A percentile compares a stretch with the other conserved stretches of the same genome.
phyloP scores from a whole-genome alignment of 2,329 filamentous ascomycete species.

The Trichoderma simmonsii region DNA sequence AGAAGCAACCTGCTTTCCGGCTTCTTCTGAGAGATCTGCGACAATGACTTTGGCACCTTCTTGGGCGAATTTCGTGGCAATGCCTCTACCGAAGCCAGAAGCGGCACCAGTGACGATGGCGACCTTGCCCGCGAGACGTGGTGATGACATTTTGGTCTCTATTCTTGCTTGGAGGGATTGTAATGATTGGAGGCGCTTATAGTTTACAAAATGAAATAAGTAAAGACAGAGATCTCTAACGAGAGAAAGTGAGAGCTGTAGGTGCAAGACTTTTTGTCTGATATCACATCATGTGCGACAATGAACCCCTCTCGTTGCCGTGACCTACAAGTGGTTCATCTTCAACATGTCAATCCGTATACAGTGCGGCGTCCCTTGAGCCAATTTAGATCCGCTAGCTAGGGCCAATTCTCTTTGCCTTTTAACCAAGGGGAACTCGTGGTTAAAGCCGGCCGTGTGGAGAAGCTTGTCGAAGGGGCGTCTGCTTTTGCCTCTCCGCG shows the following conservation, averaged over 20 bases:
- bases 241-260: not conserved
- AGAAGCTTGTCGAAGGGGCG: not conserved
- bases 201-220: not conserved
- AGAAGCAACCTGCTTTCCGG: conserved; percentile 46
- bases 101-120: conserved; percentile 53
- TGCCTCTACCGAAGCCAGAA: conserved; percentile 62
- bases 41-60: conserved; percentile 62
- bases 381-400: not conserved
- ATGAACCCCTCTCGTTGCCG: not conserved
- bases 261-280: not conserved
- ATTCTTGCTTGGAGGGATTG: not conserved
- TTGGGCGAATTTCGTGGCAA: conserved; percentile 54
- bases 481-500: not conserved
- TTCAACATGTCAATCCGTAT: not conserved
- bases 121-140: conserved; percentile 39
- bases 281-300: conserved; percentile 3
- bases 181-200: not conserved
- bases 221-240: not conserved
- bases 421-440: not conserved
- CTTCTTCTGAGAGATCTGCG: conserved; percentile 55
- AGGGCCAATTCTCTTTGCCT: not conserved
- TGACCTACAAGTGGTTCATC: not conserved
- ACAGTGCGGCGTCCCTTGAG: not conserved
- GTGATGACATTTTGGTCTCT: not conserved
- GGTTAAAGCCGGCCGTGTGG: not conserved